phyloP scores from a whole-genome alignment of 2,329 filamentous ascomycete species.

The Neofusicoccum cordaticola region DNA sequence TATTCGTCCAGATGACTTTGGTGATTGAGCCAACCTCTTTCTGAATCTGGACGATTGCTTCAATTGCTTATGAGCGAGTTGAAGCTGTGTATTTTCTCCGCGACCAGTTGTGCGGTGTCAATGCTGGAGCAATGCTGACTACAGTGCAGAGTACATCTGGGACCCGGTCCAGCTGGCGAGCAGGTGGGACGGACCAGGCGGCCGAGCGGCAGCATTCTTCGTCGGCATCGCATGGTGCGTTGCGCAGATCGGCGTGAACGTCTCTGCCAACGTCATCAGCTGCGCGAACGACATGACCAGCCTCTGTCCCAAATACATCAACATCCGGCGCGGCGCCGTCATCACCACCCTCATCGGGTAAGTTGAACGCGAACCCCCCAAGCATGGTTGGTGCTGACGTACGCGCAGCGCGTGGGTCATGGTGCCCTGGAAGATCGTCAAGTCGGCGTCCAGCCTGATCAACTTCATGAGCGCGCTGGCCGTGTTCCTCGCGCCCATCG shows the following conservation, averaged over 20 bases:
- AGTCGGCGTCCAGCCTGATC: constrained; percentile 25
- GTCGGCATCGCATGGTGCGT: constrained; percentile 27
- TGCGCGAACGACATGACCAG: constrained; percentile 27
- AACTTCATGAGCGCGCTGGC: constrained; percentile 28
- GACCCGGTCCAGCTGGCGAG: constrained; percentile 25
- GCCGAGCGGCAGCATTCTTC: constrained; percentile 29
- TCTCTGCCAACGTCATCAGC: constrained; percentile 28
- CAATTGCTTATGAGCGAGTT: no score
- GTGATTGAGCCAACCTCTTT: no score
- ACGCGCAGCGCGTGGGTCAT: background rate
- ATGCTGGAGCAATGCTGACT: background rate
- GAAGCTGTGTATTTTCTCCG: no score
- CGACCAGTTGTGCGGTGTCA: no score
- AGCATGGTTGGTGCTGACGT: background rate
- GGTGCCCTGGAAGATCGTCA: constrained; percentile 30
- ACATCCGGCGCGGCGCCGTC: constrained; percentile 26
- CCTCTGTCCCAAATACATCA: constrained; percentile 28
- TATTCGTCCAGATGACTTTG: no score
- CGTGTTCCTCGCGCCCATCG: constrained; percentile 29
- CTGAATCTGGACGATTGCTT: no score
- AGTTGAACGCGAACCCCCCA: background rate
- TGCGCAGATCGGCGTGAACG: constrained; percentile 27
- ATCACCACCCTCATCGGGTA: constrained; percentile 22
- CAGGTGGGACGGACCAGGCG: constrained; percentile 24
- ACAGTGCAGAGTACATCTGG: constrained; percentile 22